phyloP scores from a whole-genome alignment of 139 green algal genomes.

The Volvox reticuliferus region DNA sequence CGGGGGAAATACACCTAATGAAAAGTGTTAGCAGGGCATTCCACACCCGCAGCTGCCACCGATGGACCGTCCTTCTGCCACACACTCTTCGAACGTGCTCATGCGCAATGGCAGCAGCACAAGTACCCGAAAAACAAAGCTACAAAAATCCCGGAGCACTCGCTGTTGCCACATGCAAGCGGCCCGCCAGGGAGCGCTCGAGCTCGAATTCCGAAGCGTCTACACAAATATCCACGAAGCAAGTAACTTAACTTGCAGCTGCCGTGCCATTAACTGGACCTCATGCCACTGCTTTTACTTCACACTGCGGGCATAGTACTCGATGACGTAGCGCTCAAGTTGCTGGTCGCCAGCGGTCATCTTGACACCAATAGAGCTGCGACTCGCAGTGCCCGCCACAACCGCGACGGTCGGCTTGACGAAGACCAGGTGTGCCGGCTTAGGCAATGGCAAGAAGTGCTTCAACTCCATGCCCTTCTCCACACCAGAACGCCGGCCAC shows the following conservation, averaged over 20 bases:
- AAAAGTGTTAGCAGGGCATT: too few relatives aligned
- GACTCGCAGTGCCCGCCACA: slow-evolving; percentile 58
- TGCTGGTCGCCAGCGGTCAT: slow-evolving; percentile 69
- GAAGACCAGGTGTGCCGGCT: slow-evolving; percentile 74
- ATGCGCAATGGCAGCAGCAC: neutral
- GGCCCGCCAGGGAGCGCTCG: too few relatives aligned
- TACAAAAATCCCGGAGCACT: neutral
- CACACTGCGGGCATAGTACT: slow-evolving; percentile 67
- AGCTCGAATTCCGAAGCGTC: too few relatives aligned
- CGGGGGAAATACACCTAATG: too few relatives aligned
- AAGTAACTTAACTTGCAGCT: too few relatives aligned
- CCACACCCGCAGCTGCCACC: too few relatives aligned
- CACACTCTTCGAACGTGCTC: too few relatives aligned
- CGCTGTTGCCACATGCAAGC: too few relatives aligned
- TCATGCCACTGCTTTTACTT: slow-evolving; percentile 40
- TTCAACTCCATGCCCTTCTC: slow-evolving; percentile 64
- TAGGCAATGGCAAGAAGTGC: slow-evolving; percentile 72
- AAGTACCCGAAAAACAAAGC: neutral
- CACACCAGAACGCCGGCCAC: slow-evolving; percentile 5
- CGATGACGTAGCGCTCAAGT: slow-evolving; percentile 72
- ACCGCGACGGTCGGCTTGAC: slow-evolving; percentile 77
- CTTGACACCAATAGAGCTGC: slow-evolving; percentile 67
- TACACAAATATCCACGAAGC: too few relatives aligned
- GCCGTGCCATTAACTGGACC: too few relatives aligned
- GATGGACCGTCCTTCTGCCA: too few relatives aligned